phyloP scores from a whole-genome alignment of 2,329 filamentous ascomycete species.

The Rhinocladiella mackenziei region DNA sequence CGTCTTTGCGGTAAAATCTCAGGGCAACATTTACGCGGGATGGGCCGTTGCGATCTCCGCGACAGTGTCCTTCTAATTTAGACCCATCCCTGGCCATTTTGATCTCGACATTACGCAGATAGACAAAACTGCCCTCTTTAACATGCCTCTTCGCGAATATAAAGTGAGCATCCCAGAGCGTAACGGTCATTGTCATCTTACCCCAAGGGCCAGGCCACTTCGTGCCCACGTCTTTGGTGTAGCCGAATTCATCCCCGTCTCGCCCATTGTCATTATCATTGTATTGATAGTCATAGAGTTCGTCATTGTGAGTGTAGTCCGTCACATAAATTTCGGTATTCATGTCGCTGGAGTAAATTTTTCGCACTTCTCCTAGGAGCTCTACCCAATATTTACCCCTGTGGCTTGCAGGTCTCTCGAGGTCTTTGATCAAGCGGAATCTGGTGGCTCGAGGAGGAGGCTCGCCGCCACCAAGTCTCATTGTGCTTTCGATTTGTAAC shows the following conservation, averaged over 20 bases:
- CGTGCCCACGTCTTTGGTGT: conserved; percentile 40
- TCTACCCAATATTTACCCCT: conserved; percentile 57
- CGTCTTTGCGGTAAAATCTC: conserved; percentile 42
- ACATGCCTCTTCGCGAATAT: conserved; percentile 54
- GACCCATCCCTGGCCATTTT: conserved; percentile 52
- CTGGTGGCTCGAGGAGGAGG: conserved; percentile 39
- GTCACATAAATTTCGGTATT: conserved; percentile 67
- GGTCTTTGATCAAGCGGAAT: conserved; percentile 62
- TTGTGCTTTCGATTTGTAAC: conserved; percentile 15
- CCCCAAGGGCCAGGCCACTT: conserved; percentile 72
- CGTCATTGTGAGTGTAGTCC: conserved; percentile 72
- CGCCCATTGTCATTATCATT: conserved; percentile 34
- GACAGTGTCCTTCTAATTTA: conserved; percentile 68
- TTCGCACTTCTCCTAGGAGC: conserved; percentile 68
- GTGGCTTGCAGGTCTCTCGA: conserved; percentile 38
- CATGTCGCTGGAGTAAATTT: conserved; percentile 46
- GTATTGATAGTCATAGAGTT: conserved; percentile 55
- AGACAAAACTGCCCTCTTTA: conserved; percentile 58
- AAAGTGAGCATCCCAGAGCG: conserved; percentile 66
- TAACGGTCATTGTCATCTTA: conserved; percentile 66
- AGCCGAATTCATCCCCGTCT: conserved; percentile 56
- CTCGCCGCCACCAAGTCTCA: conserved; percentile 14
- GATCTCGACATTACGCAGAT: conserved; percentile 66
- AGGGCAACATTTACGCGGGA: conserved; percentile 57
- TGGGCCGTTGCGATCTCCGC: conserved; percentile 53